Evolutionary conservation across 805 yeast species (phyloP).

Genomic region (Yarrowia sp.): DNA sequence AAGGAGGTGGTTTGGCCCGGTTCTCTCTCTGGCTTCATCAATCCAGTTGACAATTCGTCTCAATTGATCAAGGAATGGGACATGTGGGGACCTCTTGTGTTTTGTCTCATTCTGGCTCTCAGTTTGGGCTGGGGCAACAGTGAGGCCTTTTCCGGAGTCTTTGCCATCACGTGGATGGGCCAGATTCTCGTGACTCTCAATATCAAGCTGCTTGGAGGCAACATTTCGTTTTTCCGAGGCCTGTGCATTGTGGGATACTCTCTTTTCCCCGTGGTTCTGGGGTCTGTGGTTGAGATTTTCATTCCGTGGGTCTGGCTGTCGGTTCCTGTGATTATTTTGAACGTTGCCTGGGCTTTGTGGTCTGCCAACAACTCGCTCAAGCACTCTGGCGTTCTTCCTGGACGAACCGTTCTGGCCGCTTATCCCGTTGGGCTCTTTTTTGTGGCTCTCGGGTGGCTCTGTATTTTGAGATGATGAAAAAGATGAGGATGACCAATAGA

Average conservation of each 20-base stretch:
- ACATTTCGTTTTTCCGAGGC: slow-evolving; percentile 64
- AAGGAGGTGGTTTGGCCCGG: slow-evolving; percentile 45
- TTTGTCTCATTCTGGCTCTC: slow-evolving; percentile 54
- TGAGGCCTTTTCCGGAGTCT: slow-evolving; percentile 53
- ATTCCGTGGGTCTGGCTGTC: slow-evolving; percentile 49
- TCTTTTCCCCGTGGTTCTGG: slow-evolving; percentile 55
- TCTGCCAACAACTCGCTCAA: slow-evolving; percentile 60
- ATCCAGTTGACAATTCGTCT: slow-evolving; percentile 20
- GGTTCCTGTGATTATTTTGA: slow-evolving; percentile 40
- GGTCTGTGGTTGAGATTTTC: slow-evolving; percentile 50
- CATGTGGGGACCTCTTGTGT: slow-evolving; percentile 65
- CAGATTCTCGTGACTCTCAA: slow-evolving; percentile 59
- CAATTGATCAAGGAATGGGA: slow-evolving; percentile 36
- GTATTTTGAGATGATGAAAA: slow-evolving; percentile 48
- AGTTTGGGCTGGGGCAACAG: slow-evolving; percentile 46
- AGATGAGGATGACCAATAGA: not conserved
- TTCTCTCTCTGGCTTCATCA: slow-evolving; percentile 30
- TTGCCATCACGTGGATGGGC: slow-evolving; percentile 61
- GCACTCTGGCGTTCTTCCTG: slow-evolving; percentile 60
- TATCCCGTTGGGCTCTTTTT: slow-evolving; percentile 66
- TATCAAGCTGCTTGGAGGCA: slow-evolving; percentile 58
- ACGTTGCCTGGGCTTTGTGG: slow-evolving; percentile 61
- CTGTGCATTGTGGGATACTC: slow-evolving; percentile 69
- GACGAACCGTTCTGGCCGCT: slow-evolving; percentile 57
- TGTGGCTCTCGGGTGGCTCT: slow-evolving; percentile 61